These are phyloP conservation scores for Limnomonas spitsbergensis DNA, from an alignment of 139 green algal genomes.

Conservation along the genomic window DNA sequence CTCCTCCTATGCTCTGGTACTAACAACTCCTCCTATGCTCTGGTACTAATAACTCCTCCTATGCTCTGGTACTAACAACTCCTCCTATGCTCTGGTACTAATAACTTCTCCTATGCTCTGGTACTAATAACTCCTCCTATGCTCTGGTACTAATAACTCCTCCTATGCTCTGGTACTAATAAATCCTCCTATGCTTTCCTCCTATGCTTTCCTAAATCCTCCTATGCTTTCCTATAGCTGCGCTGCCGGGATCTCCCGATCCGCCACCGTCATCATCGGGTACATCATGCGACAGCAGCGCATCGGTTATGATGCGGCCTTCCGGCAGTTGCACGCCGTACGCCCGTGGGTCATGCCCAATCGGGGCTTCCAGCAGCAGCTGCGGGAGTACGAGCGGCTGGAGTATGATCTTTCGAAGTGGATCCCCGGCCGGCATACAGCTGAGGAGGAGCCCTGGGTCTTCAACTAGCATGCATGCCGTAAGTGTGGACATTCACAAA, in stretches of 20 bases:
- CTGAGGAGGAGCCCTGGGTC: no score
- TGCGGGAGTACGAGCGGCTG: constrained; percentile 26
- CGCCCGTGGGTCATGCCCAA: constrained; percentile 46
- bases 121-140: neutral
- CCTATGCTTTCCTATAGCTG: neutral
- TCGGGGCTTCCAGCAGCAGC: constrained; percentile 43
- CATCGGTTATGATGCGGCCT: neutral
- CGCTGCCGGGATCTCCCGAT: neutral
- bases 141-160: neutral
- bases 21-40: no score
- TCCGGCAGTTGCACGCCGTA: constrained; percentile 25
- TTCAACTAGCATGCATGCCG: no score
- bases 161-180: neutral
- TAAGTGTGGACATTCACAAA: no score
- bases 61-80: neutral
- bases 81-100: neutral
- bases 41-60: no score
- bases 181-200: neutral
- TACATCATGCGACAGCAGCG: neutral
- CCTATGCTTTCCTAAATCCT: neutral
- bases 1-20: no score
- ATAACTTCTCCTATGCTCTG: no score
- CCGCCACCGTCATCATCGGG: neutral
- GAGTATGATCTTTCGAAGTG: constrained; percentile 22
- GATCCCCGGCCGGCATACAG: neutral